phyloP scores from a whole-genome alignment of 805 yeast species.

The Isabelozyma gotoi region DNA sequence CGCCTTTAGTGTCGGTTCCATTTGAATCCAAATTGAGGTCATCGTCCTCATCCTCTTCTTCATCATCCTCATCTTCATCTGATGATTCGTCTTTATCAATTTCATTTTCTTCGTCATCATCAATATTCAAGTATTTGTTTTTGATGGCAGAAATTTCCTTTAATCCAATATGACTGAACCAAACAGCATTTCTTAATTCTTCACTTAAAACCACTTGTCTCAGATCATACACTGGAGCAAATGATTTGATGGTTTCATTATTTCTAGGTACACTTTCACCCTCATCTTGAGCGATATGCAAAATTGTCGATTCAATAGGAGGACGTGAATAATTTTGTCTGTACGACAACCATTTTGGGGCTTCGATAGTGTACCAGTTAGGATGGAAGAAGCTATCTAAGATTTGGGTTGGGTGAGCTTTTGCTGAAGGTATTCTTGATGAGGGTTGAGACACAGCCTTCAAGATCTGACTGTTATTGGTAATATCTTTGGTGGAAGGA shows the following conservation, averaged over 20 bases:
- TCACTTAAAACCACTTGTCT: slow-evolving; percentile 31
- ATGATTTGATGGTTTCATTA: slow-evolving; percentile 26
- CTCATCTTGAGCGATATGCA: slow-evolving; percentile 17
- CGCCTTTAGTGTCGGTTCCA: slow-evolving; percentile 3
- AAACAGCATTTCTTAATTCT: slow-evolving; percentile 29
- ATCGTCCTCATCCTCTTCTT: background rate
- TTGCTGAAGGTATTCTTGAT: slow-evolving; percentile 31
- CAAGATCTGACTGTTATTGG: slow-evolving; percentile 21
- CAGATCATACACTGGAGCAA: slow-evolving; percentile 39
- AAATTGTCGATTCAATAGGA: slow-evolving; percentile 26
- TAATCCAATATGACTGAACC: slow-evolving; percentile 41
- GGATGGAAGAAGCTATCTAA: slow-evolving; percentile 43
- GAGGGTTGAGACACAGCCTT: slow-evolving; percentile 29
- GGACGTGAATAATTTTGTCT: slow-evolving; percentile 22
- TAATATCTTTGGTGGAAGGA: slow-evolving; percentile 39
- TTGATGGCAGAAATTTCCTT: slow-evolving; percentile 28
- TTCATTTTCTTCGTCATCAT: no score
- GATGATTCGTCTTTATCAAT: slow-evolving; percentile 8
- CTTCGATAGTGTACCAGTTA: slow-evolving; percentile 43
- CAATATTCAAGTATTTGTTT: slow-evolving; percentile 11
- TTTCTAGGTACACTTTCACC: slow-evolving; percentile 15
- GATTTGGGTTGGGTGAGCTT: slow-evolving; percentile 31
- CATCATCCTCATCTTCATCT: slow-evolving; percentile 5
- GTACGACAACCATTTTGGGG: slow-evolving; percentile 44
- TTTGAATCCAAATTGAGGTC: background rate